These are phyloP conservation scores for Brassica hybrid DNA, from an alignment of 441 rosid genomes.

Conservation along the genomic window DNA sequence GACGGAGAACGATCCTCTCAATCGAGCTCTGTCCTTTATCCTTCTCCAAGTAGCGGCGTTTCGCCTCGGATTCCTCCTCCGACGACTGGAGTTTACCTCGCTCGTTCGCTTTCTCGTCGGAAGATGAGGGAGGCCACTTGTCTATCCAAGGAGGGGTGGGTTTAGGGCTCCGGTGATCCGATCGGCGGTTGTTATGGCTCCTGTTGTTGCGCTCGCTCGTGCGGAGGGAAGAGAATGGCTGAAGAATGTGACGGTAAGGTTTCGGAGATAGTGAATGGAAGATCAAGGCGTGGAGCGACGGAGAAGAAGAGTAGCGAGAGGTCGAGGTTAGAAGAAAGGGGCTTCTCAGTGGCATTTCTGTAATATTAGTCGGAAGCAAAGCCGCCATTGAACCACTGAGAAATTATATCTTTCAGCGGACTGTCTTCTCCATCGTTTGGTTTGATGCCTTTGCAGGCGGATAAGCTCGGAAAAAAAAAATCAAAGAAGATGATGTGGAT, in stretches of 20 bases:
- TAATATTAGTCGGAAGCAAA: constrained; percentile 54
- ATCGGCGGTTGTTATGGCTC: constrained; percentile 39
- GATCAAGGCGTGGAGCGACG: constrained; percentile 45
- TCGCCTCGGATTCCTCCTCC: constrained; percentile 38
- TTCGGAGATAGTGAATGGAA: constrained; percentile 46
- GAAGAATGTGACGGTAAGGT: constrained; percentile 51
- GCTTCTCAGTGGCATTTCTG: constrained; percentile 74
- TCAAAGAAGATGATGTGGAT: not conserved
- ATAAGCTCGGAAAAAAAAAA: constrained; percentile 28
- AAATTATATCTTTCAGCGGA: not conserved
- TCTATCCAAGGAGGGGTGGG: constrained; percentile 63
- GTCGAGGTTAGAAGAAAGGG: constrained; percentile 52
- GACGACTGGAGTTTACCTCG: constrained; percentile 20
- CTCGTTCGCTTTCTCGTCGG: constrained; percentile 19
- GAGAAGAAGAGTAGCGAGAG: constrained; percentile 45
- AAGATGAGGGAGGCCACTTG: constrained; percentile 52
- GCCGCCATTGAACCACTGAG: constrained; percentile 52
- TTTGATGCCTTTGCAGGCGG: constrained; percentile 19
- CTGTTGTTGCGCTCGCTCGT: constrained; percentile 45
- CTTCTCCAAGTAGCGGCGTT: constrained; percentile 39
- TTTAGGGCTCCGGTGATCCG: constrained; percentile 40
- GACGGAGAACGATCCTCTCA: constrained; percentile 83
- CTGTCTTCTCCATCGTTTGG: constrained; percentile 38
- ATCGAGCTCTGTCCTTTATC: constrained; percentile 73
- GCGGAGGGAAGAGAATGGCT: constrained; percentile 52